A percentile compares a stretch with the other conserved stretches of the same genome.
Evolutionary conservation across 768 basidiomycete genomes (phyloP).

Genomic region (Butyriboletus loyo): DNA sequence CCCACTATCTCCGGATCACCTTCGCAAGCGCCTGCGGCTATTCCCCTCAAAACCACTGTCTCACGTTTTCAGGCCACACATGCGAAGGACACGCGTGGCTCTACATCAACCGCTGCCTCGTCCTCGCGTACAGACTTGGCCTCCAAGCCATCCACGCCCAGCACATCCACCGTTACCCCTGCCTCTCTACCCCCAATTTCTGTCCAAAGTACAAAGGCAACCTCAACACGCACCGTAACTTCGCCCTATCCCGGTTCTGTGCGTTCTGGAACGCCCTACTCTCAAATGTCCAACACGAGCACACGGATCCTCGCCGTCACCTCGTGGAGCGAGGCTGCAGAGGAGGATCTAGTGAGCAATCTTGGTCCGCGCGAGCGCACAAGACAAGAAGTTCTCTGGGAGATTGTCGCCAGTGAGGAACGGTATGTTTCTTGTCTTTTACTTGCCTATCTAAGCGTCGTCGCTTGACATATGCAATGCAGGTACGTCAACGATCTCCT

Average conservation of each 20-base stretch:
- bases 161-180: constrained; percentile 49
- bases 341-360: constrained; percentile 90
- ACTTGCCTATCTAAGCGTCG: constrained; percentile 7
- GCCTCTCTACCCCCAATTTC: constrained; percentile 59
- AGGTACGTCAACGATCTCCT: constrained; percentile 91
- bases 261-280: constrained; percentile 80
- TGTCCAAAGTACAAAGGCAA: constrained; percentile 49
- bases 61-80: constrained; percentile 76
- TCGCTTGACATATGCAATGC: constrained; percentile 14
- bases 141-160: constrained; percentile 42
- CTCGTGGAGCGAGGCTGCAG: constrained; percentile 93
- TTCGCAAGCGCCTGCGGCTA: constrained; percentile 26
- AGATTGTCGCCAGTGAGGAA: constrained; percentile 95
- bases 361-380: constrained; percentile 93
- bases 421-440: constrained; percentile 48
- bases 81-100: constrained; percentile 64
- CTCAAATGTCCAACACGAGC: constrained; percentile 68
- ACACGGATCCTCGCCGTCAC: constrained; percentile 73
- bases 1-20: constrained; percentile 31
- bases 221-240: constrained; percentile 61
- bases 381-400: constrained; percentile 93
- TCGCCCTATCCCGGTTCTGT: constrained; percentile 69
- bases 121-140: constrained; percentile 61
- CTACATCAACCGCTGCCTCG: constrained; percentile 59
- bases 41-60: constrained; percentile 58